Conservation (phyloP, 345 rosid genomes). For the Gossypioides kirkii region DNA sequence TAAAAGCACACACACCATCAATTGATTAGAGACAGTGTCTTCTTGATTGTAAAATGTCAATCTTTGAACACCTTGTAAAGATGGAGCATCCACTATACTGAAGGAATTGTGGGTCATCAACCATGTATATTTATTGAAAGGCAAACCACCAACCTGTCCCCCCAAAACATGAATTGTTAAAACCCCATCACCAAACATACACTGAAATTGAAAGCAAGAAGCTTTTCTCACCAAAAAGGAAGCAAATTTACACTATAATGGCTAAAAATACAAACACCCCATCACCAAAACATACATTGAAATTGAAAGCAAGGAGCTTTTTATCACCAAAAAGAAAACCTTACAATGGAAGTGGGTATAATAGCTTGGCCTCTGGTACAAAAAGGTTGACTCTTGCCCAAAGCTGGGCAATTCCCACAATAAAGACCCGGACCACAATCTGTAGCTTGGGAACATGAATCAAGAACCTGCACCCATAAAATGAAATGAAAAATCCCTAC, state of each 20-base stretch:
- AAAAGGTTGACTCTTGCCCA: conserved; percentile 61
- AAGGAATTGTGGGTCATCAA: conserved; percentile 89
- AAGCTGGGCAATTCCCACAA: conserved; percentile 83
- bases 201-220: too few relatives aligned
- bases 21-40: conserved; percentile 81
- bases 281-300: conserved; percentile 5
- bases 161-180: background rate
- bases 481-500: background rate
- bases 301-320: background rate
- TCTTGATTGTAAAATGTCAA: conserved; percentile 90
- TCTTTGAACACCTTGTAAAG: conserved; percentile 76
- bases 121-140: conserved; percentile 95
- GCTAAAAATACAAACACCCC: background rate
- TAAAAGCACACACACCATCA: conserved; percentile 42
- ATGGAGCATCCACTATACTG: conserved; percentile 79
- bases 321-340: conserved; percentile 17
- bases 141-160: conserved; percentile 65
- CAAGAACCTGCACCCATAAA: conserved; percentile 44
- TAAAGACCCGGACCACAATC: conserved; percentile 76
- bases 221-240: background rate
- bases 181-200: background rate
- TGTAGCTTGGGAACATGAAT: conserved; percentile 53
- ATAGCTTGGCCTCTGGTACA: conserved; percentile 89
- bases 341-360: conserved; percentile 65
- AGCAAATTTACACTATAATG: background rate